Base-by-base conservation (phyloP, 2,329 filamentous ascomycete genomes). In the Colletotrichum navitas region DNA sequence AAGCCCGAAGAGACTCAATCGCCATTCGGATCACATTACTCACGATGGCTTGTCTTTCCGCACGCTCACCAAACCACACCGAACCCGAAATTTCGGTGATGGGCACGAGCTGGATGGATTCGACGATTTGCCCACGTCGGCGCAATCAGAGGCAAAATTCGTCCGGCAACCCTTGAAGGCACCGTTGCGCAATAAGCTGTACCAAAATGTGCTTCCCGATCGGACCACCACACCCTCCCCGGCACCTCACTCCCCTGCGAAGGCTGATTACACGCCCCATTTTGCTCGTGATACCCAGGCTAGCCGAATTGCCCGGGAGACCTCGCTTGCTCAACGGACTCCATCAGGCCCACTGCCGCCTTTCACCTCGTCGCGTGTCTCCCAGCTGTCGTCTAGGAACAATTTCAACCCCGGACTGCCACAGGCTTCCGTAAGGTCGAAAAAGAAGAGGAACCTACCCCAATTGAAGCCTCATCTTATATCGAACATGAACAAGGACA, bases 71-170 rank as follows among this genome's bases (percentile, higher is more conserved):
- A 75, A 75, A 67, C 74, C 75, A 29, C 74, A 74, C 51, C 87
- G 90, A 51, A 85, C 86, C 71, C 88, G 91, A 56, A 90, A 93
- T 76, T 99, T 97, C 82, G 96, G 96, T 16, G 94, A 98, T 80
- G 96, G 96, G 21, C 93, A 92, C 72, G 96, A 99, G 81, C 86
- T 99, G 43, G 95, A 98, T 76, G 91, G 89, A 2, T 98, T 99
- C 79, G 96, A 99, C 79, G 96, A 99, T 81, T 84, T 99, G 67
- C 95, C 95, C 1, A 98, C 95, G 0, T 98, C 95, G 21, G 90
- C 88, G 16, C 90, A 92, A 72, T 88, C 90, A 18, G 96, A 99
- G 81, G 94, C 91, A 73, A 93, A 90, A 76, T 99, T 90, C 78
- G 86, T 94, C 73, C 97, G 95, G 80, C 90, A 93, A 76, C 95